Evolutionary conservation across 176 grass and related monocot species (phyloP), one percentile per base, ranked within the genome.

Genomic region (Triticum aestivum): DNA sequence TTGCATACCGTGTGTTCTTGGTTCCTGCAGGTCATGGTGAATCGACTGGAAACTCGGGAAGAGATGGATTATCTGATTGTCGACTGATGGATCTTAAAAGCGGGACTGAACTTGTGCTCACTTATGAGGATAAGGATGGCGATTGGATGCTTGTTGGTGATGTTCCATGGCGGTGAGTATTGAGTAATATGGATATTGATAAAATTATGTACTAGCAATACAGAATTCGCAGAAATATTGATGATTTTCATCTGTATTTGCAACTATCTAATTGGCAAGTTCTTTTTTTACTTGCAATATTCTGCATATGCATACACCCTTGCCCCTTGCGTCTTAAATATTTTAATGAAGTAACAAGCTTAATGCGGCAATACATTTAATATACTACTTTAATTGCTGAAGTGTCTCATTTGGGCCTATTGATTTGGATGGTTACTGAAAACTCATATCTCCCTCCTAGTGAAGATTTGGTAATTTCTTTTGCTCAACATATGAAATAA

Each of bases 101-200:
- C 44, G 91, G 91, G 29, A 77, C 82, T 32, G 89, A 95, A 89
- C 90, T 91, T 51, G 91, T 95, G 12, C 85, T 95, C 66, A 95
- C 94, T 44, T 93, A 95, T 74, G 89, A 95, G 88, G 94, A 95
- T 75, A 95, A 91, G 52, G 94, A 95, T 77, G 91, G 91, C 7
- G 94, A 95, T 78, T 95, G 91, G 93, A 95, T 95, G 93, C 91
- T 95, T 87, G 93, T 95, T 61, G 93, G 93, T 85, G 93, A 95
- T 89, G 94, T 95, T 68, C 94, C 94, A 2, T 95, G 94, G 94
- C 37, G 80, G 94, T 95, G 86, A 54, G 84, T 85, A 84, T 73
- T 73, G 45, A 34, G 78, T 85, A 86, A 83, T 73, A 26, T 37
- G 20, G 12, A 45, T 77, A 82, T 18, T 68, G n/a, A 21, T 59